Conservation (phyloP, 2,329 filamentous ascomycete genomes). For the Rutstroemia sp. region DNA sequence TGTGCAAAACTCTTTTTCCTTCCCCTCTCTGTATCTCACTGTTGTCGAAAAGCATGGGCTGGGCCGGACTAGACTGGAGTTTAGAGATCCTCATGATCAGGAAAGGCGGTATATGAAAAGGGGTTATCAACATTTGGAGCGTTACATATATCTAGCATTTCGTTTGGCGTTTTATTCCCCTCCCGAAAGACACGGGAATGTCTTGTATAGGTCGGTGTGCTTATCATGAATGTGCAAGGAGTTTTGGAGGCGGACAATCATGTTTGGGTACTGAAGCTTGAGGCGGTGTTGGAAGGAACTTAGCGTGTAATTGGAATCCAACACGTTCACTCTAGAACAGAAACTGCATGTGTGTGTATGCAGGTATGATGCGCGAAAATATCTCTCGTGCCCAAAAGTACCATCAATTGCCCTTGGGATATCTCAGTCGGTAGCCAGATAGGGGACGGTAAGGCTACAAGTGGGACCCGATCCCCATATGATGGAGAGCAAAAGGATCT, state of each 20-base stretch:
- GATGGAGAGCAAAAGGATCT: neutral
- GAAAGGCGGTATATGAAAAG: neutral
- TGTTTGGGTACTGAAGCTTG: neutral
- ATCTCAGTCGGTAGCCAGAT: too few relatives aligned
- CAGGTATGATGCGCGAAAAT: neutral
- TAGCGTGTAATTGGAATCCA: neutral
- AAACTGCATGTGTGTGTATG: too few relatives aligned
- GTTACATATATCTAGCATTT: neutral
- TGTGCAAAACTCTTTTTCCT: neutral
- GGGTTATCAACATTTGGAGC: neutral
- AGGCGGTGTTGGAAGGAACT: neutral
- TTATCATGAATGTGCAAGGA: neutral
- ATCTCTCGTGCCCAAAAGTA: too few relatives aligned
- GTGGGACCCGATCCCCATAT: neutral
- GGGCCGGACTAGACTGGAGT: neutral
- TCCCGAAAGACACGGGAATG: neutral
- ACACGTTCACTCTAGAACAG: neutral
- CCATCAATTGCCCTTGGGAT: too few relatives aligned
- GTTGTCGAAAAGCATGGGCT: neutral
- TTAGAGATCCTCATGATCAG: neutral
- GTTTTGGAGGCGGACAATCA: neutral
- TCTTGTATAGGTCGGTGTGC: neutral
- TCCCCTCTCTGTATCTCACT: neutral
- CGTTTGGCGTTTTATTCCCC: slow-evolving; percentile 7
- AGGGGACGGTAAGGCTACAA: neutral